These are phyloP conservation scores for Tilletiopsis washingtonensis DNA, from an alignment of 1,284 basidiomycete species.

Conservation along the genomic window DNA sequence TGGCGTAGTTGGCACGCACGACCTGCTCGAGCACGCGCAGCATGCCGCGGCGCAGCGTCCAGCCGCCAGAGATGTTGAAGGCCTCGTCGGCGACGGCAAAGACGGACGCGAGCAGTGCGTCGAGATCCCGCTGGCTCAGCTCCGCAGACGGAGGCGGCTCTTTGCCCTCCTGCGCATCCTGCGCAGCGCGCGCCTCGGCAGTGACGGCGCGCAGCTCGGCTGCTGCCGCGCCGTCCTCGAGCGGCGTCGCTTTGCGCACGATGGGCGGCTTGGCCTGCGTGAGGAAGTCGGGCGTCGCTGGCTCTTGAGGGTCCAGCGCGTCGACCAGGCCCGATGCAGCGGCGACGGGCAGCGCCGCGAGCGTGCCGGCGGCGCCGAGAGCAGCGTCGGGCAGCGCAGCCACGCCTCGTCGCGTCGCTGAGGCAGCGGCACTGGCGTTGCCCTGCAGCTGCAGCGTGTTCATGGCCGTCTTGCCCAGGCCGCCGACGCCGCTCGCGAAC, in stretches of 20 bases:
- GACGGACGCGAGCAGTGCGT: conserved; percentile 43
- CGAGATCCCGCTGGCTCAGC: conserved; percentile 21
- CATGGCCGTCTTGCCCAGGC: conserved; percentile 31
- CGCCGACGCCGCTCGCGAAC: conserved; percentile 30
- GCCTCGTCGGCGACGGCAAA: conserved; percentile 47
- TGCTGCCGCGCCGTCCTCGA: not conserved
- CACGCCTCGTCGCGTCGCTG: too few species aligned
- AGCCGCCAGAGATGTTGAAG: conserved; percentile 44
- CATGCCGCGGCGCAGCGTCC: conserved; percentile 46
- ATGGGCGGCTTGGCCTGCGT: too few species aligned
- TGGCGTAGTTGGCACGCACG: conserved; percentile 40
- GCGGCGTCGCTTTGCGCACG: too few species aligned
- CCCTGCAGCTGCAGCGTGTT: conserved; percentile 15
- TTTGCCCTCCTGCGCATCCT: not conserved
- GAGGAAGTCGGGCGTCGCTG: not conserved
- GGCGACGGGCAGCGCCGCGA: not conserved
- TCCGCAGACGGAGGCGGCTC: conserved; percentile 1
- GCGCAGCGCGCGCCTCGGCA: not conserved
- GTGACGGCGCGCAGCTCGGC: not conserved
- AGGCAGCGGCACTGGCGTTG: too few species aligned
- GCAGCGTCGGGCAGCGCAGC: not conserved
- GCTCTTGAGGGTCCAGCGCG: too few species aligned
- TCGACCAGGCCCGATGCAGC: not conserved
- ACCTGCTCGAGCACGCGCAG: conserved; percentile 45
- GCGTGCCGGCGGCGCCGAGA: not conserved